phyloP scores from a whole-genome alignment of 169 alveolate species.

The Eimeria acervulina region DNA sequence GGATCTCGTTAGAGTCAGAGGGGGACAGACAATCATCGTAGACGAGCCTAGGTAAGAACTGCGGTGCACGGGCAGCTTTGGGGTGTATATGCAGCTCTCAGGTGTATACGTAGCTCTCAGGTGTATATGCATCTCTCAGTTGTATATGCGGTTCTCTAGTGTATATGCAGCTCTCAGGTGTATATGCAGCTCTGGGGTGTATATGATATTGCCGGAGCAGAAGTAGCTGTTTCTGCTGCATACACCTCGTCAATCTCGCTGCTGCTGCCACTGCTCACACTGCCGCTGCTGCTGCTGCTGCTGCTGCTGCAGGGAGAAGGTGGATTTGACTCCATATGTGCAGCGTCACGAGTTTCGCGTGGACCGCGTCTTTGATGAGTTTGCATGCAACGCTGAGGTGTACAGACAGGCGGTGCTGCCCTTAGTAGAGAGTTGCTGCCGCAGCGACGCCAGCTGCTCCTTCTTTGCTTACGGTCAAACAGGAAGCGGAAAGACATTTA shows the following conservation, averaged over 20 bases:
- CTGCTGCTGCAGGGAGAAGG: conserved; percentile 76
- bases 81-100: background rate
- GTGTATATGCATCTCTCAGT: background rate
- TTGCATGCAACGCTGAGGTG: conserved; percentile 87
- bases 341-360: conserved; percentile 92
- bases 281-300: conserved; percentile 1
- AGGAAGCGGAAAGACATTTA: conserved; percentile 92
- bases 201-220: no score
- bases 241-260: background rate
- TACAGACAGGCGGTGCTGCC: conserved; percentile 87
- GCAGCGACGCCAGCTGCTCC: conserved; percentile 86
- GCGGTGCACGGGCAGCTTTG: no score
- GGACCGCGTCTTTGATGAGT: conserved; percentile 91
- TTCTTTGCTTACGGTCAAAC: conserved; percentile 95
- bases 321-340: conserved; percentile 86
- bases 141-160: background rate
- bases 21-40: conserved; percentile 64
- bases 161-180: background rate
- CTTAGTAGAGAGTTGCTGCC: conserved; percentile 88
- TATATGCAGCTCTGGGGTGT: background rate
- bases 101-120: conserved; percentile 1
- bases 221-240: background rate
- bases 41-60: conserved; percentile 78
- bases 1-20: conserved; percentile 66
- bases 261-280: conserved; percentile 4